Evolutionary conservation across 768 basidiomycete genomes (phyloP), one percentile per base, ranked within the genome.

Genomic region (Chalciporus chontae): DNA sequence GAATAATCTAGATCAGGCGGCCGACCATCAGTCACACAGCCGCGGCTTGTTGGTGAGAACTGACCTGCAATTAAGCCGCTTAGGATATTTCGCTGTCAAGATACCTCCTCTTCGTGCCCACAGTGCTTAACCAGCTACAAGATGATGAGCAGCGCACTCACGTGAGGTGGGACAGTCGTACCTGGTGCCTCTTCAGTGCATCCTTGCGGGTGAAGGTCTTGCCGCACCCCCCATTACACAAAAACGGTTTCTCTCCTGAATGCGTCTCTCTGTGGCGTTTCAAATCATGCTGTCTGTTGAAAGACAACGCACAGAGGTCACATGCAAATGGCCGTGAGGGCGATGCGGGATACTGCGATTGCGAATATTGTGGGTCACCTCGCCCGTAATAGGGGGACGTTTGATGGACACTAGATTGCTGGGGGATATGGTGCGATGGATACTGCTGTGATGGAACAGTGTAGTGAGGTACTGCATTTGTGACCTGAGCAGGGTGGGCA

Each of bases 181-280:
- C 89, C 80, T 91, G 89, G 65, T 91, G 89, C 52, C 89, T 79
- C 70, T 90, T 91, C 61, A 91, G 69, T 14, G 89, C 89, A 62
- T 91, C 89, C 70, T 90, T 90, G 56, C 89, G 78, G 43, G 88
- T 91, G 63, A 90, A 91, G 3, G 88, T 90, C 74, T 90, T 90
- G 42, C 87, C 87, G 51, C 89, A 91, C 39, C 85, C 85, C 11
- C 86, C 87, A 58, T 90, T 90, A 68, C 89, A 91, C 15, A 81
- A 67, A 69, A 82, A 91, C 8, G 89, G 88, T 65, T 90, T 90
- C 67, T 90, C 88, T 32, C 88, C 88, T 5, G 85, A 85, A 69
- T 90, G 89, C 21, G 87, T 90, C 59, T 90, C 87, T 55, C 85
- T 76, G 69, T 92, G 89, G 31, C 89, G 79, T 64, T 90, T 90